phyloP scores from a whole-genome alignment of 1,284 basidiomycete species.

The Tilletiopsis washingtonensis region DNA sequence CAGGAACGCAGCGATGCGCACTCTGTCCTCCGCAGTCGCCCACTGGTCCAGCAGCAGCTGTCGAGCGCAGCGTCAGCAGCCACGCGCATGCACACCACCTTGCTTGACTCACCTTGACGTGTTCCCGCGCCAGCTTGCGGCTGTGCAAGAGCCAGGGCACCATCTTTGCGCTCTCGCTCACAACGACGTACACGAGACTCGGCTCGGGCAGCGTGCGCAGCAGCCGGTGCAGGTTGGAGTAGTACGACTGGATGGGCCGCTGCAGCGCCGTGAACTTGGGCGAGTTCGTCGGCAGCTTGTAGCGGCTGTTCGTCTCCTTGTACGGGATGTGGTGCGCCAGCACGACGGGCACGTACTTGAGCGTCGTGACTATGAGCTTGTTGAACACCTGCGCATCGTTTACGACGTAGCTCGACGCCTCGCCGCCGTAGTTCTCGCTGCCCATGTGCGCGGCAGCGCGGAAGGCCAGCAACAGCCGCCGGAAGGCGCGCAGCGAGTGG shows the following conservation, averaged over 20 bases:
- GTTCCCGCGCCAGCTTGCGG: conserved; percentile 33
- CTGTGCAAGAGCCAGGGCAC: conserved; percentile 38
- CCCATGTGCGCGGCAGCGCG: conserved; percentile 37
- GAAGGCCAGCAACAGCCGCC: conserved; percentile 62
- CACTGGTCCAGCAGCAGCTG: conserved; percentile 59
- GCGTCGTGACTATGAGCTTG: conserved; percentile 77
- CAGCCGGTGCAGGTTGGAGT: conserved; percentile 36
- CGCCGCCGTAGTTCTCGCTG: conserved; percentile 13
- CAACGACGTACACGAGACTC: conserved; percentile 55
- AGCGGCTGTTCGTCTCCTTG: conserved; percentile 53
- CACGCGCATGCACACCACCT: background rate
- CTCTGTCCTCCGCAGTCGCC: conserved; percentile 70
- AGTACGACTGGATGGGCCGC: conserved; percentile 68
- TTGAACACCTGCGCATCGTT: conserved; percentile 57
- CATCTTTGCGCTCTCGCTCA: conserved; percentile 42
- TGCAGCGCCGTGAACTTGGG: conserved; percentile 60
- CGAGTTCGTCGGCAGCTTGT: conserved; percentile 51
- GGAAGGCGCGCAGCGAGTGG: conserved; percentile 73
- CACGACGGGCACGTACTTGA: conserved; percentile 85
- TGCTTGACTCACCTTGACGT: conserved; percentile 21
- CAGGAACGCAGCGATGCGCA: conserved; percentile 80
- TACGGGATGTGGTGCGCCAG: conserved; percentile 79
- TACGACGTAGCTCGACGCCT: conserved; percentile 27
- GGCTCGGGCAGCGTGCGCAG: conserved; percentile 36
- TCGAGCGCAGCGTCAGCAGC: conserved; percentile 67